Evolutionary conservation across 768 basidiomycete genomes (phyloP), one percentile per base, ranked within the genome.

Genomic region (Collybiopsis luxurians): DNA sequence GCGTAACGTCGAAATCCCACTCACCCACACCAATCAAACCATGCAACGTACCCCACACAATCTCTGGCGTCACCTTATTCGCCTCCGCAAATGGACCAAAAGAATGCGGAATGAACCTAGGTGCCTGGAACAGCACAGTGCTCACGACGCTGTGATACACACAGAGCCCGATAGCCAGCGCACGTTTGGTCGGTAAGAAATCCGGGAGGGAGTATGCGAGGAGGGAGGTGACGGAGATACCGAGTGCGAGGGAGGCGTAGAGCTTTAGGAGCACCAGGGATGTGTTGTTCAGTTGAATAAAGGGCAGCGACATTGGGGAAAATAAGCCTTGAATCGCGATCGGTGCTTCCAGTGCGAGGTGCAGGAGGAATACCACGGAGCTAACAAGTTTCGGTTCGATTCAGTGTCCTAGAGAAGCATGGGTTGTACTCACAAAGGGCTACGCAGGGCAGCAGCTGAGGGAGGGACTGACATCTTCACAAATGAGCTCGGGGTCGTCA

Each of bases 161-260:
- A 59, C 86, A 85, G 2, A 94, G 79, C 10, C 77, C 83, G 27
- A 94, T 85, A 2, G 88, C 92, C 9, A 93, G 69, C 0, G 89
- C 92, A 15, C 92, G 84, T 73, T 94, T 94, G 11, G 90, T 90
- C 0, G 91, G 92, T 2, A 93, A 73, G 69, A 89, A 92, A 62
- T 93, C 90, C 63, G 91, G 92, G 12, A 94, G 79, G 4, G 79
- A 68, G 64, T 77, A 92, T 55, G 80, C 83, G n/a, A 93, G 75
- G 2, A 90, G 67, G 0, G 83, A 70, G 2, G 79, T 75, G 30
- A 88, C 61, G 62, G 89, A 92, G 24, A 85, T 77, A 9, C 79
- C 82, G 2, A 85, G 71, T 2, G 80, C 73, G 26, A 92, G 65
- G 2, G 88, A 74, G 3, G 89, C 77, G 66, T 90, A 92, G 44